Percentiles rank a stretch among this genome's conserved stretches.
These are phyloP conservation scores for Penicillium sclerotiorum DNA, from an alignment of 2,329 filamentous ascomycete genomes.

Conservation along the genomic window DNA sequence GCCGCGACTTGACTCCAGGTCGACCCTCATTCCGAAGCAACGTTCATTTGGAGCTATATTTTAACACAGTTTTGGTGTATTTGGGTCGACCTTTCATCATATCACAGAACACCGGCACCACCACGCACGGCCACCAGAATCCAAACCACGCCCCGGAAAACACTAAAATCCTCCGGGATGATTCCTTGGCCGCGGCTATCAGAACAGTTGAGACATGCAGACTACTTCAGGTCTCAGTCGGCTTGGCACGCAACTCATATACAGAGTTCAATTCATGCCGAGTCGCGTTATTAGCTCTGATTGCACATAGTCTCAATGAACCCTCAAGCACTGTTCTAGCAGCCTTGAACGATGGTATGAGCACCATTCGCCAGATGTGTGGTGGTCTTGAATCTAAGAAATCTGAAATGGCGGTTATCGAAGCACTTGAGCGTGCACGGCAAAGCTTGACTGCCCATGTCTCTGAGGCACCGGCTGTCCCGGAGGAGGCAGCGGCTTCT, in stretches of 20 bases:
- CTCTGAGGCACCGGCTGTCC: conserved; percentile 25
- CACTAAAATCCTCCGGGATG: conserved; percentile 38
- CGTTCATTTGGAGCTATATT: conserved; percentile 51
- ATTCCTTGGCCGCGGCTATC: conserved; percentile 52
- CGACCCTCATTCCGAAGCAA: conserved; percentile 45
- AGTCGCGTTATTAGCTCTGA: conserved; percentile 50
- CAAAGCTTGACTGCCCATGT: conserved; percentile 31
- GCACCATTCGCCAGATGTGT: conserved; percentile 51
- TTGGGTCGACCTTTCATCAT: conserved; percentile 54
- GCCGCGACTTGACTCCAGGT: conserved; percentile 36
- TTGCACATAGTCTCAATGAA: conserved; percentile 31
- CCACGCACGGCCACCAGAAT: neutral
- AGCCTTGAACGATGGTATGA: conserved; percentile 48
- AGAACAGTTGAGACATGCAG: conserved; percentile 50
- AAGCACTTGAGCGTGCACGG: conserved; percentile 50
- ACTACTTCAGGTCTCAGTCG: conserved; percentile 47
- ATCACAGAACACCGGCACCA: conserved; percentile 23
- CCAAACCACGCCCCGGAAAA: conserved; percentile 3
- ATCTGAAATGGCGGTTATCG: conserved; percentile 51
- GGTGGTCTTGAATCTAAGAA: conserved; percentile 50
- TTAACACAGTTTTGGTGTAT: conserved; percentile 53
- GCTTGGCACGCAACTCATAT: conserved; percentile 54
- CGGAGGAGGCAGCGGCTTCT: conserved; percentile 43
- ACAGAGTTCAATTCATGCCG: conserved; percentile 56
- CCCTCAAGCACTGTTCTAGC: conserved; percentile 26